Conservation (phyloP, 1,284 basidiomycete species). For the Nidula niveotomentosa region DNA sequence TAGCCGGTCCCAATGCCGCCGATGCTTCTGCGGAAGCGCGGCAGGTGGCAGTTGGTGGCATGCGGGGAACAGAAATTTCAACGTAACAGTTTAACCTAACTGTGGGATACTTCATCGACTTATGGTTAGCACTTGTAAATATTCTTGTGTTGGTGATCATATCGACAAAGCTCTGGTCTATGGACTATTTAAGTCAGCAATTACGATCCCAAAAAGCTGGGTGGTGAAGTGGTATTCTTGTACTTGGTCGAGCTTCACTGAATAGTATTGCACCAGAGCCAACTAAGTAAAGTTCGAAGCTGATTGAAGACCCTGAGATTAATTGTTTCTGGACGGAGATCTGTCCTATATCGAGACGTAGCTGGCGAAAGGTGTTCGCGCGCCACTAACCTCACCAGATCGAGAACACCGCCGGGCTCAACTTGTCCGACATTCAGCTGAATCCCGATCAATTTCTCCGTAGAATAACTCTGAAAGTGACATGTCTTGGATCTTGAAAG, state of each 20-base stretch:
- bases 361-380: no score
- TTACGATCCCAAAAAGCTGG: no score
- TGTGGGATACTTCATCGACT: conserved; percentile 12
- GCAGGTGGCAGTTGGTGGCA: neutral
- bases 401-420: neutral
- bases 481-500: no score
- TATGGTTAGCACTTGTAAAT: neutral
- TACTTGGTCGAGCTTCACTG: no score
- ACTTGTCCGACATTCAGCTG: no score
- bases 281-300: no score
- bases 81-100: conserved; percentile 11
- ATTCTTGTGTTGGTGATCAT: no score
- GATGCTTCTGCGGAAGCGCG: neutral
- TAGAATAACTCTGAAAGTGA: neutral
- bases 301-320: neutral
- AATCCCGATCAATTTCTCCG: neutral
- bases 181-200: no score
- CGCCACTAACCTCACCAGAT: neutral
- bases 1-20: no score
- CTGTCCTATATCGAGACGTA: neutral
- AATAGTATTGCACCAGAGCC: no score
- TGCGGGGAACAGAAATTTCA: neutral
- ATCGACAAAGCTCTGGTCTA: no score
- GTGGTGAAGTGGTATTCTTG: no score
- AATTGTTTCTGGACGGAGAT: neutral